Evolutionary conservation across 257 asterid species (phyloP).

Genomic region (Oldenlandia corymbosa): DNA sequence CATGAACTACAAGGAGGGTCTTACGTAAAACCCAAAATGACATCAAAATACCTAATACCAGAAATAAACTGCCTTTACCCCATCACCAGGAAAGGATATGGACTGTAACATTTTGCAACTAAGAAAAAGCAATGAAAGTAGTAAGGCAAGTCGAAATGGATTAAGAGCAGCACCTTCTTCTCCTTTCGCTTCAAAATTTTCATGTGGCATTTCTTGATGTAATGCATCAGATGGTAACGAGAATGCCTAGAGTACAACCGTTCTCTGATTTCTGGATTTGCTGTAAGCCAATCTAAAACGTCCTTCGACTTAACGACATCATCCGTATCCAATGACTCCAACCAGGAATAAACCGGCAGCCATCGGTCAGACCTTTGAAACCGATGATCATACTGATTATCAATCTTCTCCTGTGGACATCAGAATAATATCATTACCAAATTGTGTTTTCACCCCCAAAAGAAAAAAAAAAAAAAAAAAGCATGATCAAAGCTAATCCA

Average conservation of each 20-base stretch:
- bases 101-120: too few relatives aligned
- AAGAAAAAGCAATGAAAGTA: too few relatives aligned
- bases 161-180: constrained; percentile 51
- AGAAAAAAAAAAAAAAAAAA: neutral
- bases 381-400: constrained; percentile 53
- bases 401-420: constrained; percentile 29
- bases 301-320: constrained; percentile 80
- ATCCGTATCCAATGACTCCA: constrained; percentile 69
- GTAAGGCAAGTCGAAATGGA: neutral
- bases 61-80: too few relatives aligned
- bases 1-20: neutral
- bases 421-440: neutral
- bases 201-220: constrained; percentile 86
- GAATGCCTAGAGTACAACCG: constrained; percentile 77
- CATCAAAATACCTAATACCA: too few relatives aligned
- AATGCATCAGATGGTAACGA: constrained; percentile 91
- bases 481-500: neutral
- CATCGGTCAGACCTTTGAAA: constrained; percentile 97
- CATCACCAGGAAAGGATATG: too few relatives aligned
- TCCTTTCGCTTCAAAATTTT: constrained; percentile 82
- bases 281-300: constrained; percentile 73
- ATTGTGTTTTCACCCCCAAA: neutral
- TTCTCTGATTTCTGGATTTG: constrained; percentile 65
- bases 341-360: constrained; percentile 91
- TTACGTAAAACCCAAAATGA: neutral